phyloP scores from a whole-genome alignment of 2,329 filamentous ascomycete genomes.

The Botryotinia calthae region DNA sequence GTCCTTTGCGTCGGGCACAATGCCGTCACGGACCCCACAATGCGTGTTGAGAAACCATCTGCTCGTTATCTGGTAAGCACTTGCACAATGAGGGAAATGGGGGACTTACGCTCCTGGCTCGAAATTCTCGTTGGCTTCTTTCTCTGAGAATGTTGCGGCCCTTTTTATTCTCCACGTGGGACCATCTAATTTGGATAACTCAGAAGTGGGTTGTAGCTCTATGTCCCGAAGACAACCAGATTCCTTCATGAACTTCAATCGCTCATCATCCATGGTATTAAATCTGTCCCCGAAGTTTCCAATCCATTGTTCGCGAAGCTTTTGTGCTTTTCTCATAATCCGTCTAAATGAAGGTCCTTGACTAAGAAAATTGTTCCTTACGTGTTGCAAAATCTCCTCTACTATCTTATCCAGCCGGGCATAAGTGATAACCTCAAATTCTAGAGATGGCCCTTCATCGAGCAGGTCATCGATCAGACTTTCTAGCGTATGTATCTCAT shows the following conservation, averaged over 20 bases:
- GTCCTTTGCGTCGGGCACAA: conserved; percentile 47
- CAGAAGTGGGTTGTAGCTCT: conserved; percentile 10
- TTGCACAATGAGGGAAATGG: background rate
- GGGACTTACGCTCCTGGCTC: conserved; percentile 49
- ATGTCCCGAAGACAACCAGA: conserved; percentile 25
- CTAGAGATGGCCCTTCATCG: background rate
- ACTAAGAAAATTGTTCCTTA: conserved; percentile 1
- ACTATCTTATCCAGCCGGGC: conserved; percentile 26
- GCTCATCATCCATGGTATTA: conserved; percentile 26
- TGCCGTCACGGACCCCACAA: conserved; percentile 55
- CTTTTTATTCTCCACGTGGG: conserved; percentile 24
- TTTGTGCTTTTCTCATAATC: conserved; percentile 20
- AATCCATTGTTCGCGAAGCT: conserved; percentile 29
- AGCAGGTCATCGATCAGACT: conserved; percentile 16
- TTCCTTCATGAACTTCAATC: conserved; percentile 26
- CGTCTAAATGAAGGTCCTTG: conserved; percentile 5
- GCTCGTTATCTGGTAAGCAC: conserved; percentile 30
- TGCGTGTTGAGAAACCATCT: conserved; percentile 60
- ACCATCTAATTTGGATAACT: conserved; percentile 10
- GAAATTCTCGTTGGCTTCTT: conserved; percentile 42
- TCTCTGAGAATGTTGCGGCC: conserved; percentile 11
- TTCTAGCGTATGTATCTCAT: conserved; percentile 8
- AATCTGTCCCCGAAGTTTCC: conserved; percentile 25
- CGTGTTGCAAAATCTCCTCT: conserved; percentile 24
- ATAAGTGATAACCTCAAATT: conserved; percentile 17